These are phyloP conservation scores for Citrus inodora DNA, from an alignment of 345 rosid species.

Conservation along the genomic window DNA sequence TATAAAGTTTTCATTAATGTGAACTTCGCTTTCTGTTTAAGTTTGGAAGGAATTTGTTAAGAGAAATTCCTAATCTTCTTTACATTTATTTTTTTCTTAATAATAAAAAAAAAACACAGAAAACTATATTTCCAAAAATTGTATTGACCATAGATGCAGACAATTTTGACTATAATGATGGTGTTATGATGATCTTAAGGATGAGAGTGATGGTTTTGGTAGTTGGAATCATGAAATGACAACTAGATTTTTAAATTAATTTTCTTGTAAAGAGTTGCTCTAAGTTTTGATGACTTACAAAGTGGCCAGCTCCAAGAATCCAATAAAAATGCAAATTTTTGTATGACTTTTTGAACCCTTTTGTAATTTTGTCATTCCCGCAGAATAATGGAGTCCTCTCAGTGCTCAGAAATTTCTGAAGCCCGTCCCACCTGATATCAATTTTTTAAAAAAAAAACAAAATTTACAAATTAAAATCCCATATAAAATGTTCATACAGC, in stretches of 20 bases:
- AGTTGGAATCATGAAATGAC: constrained; percentile 1
- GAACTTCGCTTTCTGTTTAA: too few relatives aligned
- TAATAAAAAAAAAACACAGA: too few relatives aligned
- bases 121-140: neutral
- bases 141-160: neutral
- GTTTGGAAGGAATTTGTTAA: too few relatives aligned
- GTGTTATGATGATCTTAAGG: constrained; percentile 1
- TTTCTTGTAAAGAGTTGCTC: neutral
- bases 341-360: constrained; percentile 70
- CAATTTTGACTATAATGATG: neutral
- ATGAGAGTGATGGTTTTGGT: neutral
- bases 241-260: neutral
- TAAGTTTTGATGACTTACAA: constrained; percentile 47
- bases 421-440: constrained; percentile 67
- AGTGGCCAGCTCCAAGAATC: constrained; percentile 98
- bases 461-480: neutral
- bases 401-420: constrained; percentile 34
- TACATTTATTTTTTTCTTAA: too few relatives aligned
- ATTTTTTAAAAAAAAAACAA: too few relatives aligned
- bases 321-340: constrained; percentile 78
- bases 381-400: constrained; percentile 58
- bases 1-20: too few relatives aligned
- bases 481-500: too few relatives aligned
- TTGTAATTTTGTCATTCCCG: constrained; percentile 39
- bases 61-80: too few relatives aligned